Evolutionary conservation across 2,329 filamentous ascomycete genomes (phyloP), one percentile per base, ranked within the genome.

Genomic region (Nigrograna mackinnonii): DNA sequence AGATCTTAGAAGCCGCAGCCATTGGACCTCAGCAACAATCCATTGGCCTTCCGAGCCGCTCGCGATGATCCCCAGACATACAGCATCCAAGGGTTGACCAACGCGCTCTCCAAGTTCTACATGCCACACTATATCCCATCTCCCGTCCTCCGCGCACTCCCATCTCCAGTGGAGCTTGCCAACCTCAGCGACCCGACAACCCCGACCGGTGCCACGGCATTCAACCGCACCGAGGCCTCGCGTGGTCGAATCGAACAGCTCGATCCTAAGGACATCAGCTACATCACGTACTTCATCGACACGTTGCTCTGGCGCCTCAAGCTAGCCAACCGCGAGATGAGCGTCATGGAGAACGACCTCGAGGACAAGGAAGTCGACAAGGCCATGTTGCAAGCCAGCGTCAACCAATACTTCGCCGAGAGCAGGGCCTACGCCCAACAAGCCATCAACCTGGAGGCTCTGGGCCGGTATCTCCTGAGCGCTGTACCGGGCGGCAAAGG

Each of bases 271-370:
- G 43, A 46, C 6, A 17, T n/a, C 6, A 31, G 39, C 20, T 46
- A 46, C 39, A 14, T 46, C 12, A 19, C 28, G n/a, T 39, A 36
- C 37, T 46, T 43, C 37, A 35, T 46, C 18, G 43, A 46, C 33
- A 42, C 33, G 5, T 16, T 46, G 4, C 6, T 41, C 17, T 12
- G 17, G 11, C 17, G 19, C 7, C 11, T 12, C 17, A 17, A 33
- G 9, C 41, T 38, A 7, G 9, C 13, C 13, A 24, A 13, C 9
- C 4, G 12, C 14, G 43, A 41, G 24, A 14, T 24, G 14, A 17
- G 14, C 3, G 22, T 16, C 5, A 18, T 39, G 2, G 43, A 46
- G 19, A 39, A 37, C 13, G 38, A 38, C 4, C 14, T 38, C 13
- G 39, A 46, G 16, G 34, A 42, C 22, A 26, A 22, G 12, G 35